Percentiles rank a stretch among this genome's conserved stretches.
phyloP scores from a whole-genome alignment of 2,329 filamentous ascomycete species.

The Phialophora macrospora region DNA sequence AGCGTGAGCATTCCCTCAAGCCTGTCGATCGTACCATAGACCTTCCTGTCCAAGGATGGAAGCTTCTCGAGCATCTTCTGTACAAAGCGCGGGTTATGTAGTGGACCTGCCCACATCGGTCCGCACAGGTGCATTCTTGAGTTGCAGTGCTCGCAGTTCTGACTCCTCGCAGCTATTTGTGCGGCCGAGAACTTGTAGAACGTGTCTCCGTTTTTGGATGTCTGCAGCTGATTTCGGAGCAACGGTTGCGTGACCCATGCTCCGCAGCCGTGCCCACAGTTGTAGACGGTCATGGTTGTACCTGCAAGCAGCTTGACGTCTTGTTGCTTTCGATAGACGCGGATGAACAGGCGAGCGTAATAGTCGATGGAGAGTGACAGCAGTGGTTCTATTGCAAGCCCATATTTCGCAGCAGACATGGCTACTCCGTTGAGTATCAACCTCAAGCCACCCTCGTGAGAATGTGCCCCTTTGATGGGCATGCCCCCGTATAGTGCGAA shows the following conservation, averaged over 20 bases:
- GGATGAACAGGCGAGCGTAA: constrained; percentile 87
- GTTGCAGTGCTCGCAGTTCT: constrained; percentile 80
- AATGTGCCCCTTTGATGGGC: constrained; percentile 80
- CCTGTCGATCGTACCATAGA: constrained; percentile 79
- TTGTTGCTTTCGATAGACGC: constrained; percentile 76
- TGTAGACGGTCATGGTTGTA: constrained; percentile 92
- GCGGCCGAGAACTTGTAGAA: constrained; percentile 81
- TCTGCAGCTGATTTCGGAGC: constrained; percentile 67
- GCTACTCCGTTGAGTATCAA: constrained; percentile 84
- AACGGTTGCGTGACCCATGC: constrained; percentile 84
- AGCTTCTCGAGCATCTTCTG: constrained; percentile 75
- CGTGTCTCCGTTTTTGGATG: constrained; percentile 71
- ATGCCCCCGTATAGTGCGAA: constrained; percentile 92
- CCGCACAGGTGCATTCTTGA: constrained; percentile 85
- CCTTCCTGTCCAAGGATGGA: constrained; percentile 66
- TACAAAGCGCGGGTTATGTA: constrained; percentile 85
- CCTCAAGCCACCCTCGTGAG: constrained; percentile 86
- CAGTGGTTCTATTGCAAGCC: constrained; percentile 84
- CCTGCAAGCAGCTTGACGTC: constrained; percentile 89
- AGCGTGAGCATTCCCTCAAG: constrained; percentile 91
- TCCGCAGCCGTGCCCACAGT: constrained; percentile 89
- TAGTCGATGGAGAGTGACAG: constrained; percentile 95
- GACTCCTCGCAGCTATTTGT: constrained; percentile 69
- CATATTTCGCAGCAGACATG: constrained; percentile 79
- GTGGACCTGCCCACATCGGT: constrained; percentile 90